Evolutionary conservation across 1,139 yeast species (phyloP).

Genomic region (Hemisphaericaspora xylofermentans): DNA sequence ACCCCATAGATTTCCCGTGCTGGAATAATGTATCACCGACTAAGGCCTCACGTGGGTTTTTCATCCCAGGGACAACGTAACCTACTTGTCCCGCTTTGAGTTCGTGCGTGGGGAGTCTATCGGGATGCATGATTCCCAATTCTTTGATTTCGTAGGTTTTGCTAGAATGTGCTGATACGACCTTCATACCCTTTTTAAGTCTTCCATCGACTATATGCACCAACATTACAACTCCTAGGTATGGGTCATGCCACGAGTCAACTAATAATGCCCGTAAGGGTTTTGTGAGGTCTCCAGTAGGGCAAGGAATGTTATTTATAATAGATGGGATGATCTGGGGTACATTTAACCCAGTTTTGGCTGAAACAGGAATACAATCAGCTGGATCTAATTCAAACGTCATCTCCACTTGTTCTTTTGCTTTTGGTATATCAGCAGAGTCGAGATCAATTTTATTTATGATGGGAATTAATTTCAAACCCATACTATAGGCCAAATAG

Average conservation of each 20-base stretch:
- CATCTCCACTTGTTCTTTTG: constrained; percentile 77
- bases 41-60: constrained; percentile 78
- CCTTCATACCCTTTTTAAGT: constrained; percentile 69
- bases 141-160: constrained; percentile 84
- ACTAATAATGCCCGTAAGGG: constrained; percentile 81
- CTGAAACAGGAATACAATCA: constrained; percentile 84
- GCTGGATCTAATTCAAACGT: constrained; percentile 78
- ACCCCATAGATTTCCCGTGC: constrained; percentile 56
- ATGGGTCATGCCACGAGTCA: constrained; percentile 96
- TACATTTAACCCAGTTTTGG: constrained; percentile 85
- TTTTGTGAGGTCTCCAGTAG: constrained; percentile 49
- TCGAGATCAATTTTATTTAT: constrained; percentile 91
- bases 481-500: constrained; percentile 84
- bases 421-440: constrained; percentile 79
- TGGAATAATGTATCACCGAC: constrained; percentile 90
- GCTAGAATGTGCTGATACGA: constrained; percentile 75
- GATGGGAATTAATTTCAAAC: constrained; percentile 79
- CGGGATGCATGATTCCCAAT: constrained; percentile 95
- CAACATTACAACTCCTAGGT: constrained; percentile 87
- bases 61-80: constrained; percentile 91
- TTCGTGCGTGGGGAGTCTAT: constrained; percentile 59
- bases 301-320: constrained; percentile 72
- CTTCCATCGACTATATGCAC: constrained; percentile 84
- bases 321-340: constrained; percentile 75
- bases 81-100: constrained; percentile 92